These are phyloP conservation scores for Suillus fuscotomentosus DNA, from an alignment of 768 basidiomycete species.

Conservation along the genomic window DNA sequence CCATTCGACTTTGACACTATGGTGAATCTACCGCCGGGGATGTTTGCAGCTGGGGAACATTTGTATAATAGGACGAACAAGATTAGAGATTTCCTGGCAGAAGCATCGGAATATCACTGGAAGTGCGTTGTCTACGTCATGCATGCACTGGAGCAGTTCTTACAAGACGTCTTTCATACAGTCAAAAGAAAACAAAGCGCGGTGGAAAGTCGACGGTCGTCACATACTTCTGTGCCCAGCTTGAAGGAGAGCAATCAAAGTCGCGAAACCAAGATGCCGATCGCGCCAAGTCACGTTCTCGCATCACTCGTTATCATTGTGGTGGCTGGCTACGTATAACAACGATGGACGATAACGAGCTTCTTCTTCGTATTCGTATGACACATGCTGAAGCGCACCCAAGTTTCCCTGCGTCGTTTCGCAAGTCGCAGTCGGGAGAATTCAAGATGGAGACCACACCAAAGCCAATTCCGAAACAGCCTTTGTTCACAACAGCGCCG, in stretches of 20 bases:
- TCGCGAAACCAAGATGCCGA: slow-evolving; percentile 31
- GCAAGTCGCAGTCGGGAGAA: slow-evolving; percentile 31
- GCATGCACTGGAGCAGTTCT: neutral
- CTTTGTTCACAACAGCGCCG: slow-evolving; percentile 23
- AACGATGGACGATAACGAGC: slow-evolving; percentile 35
- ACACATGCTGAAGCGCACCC: slow-evolving; percentile 34
- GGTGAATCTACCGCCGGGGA: slow-evolving; percentile 31
- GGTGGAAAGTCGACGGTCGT: slow-evolving; percentile 34
- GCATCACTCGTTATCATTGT: slow-evolving; percentile 33
- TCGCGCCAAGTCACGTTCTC: slow-evolving; percentile 31
- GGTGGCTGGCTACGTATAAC: slow-evolving; percentile 35
- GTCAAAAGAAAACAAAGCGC: slow-evolving; percentile 35
- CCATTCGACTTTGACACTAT: slow-evolving; percentile 35
- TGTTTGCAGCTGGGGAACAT: slow-evolving; percentile 32
- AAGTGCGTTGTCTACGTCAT: slow-evolving; percentile 22
- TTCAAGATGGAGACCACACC: slow-evolving; percentile 30
- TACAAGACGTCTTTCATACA: slow-evolving; percentile 7
- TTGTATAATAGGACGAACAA: slow-evolving; percentile 35
- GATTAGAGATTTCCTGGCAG: slow-evolving; percentile 32
- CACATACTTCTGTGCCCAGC: slow-evolving; percentile 34
- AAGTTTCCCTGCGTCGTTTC: slow-evolving; percentile 31
- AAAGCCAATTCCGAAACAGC: slow-evolving; percentile 20
- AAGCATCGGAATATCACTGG: slow-evolving; percentile 36
- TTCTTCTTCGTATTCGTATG: slow-evolving; percentile 34
- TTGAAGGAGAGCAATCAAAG: slow-evolving; percentile 34